Percentiles rank a stretch among this genome's conserved stretches.
phyloP scores from a whole-genome alignment of 345 rosid genomes.

The Alliaria petiolata region DNA sequence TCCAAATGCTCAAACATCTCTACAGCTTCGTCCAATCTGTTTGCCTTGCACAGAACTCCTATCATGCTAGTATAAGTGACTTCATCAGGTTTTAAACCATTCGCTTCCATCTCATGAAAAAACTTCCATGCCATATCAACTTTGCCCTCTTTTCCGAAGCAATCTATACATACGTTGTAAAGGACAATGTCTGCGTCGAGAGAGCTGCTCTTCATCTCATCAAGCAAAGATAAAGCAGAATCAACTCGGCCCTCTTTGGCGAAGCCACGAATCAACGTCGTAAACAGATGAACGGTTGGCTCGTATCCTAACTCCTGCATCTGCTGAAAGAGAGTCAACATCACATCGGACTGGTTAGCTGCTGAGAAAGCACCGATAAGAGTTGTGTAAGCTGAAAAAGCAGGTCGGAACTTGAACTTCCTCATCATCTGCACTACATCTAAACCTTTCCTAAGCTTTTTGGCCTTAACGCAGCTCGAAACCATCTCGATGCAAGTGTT shows the following conservation, averaged over 20 bases:
- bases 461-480: slow-evolving; percentile 52
- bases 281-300: slow-evolving; percentile 70
- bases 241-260: slow-evolving; percentile 83
- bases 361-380: slow-evolving; percentile 83
- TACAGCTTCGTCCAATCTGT: slow-evolving; percentile 75
- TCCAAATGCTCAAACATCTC: slow-evolving; percentile 85
- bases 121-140: slow-evolving; percentile 98
- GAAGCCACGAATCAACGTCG: slow-evolving; percentile 78
- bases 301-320: slow-evolving; percentile 99
- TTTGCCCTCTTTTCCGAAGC: slow-evolving; percentile 89
- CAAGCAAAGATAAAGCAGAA: slow-evolving; percentile 79
- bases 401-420: slow-evolving; percentile 86
- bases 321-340: slow-evolving; percentile 78
- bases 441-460: slow-evolving; percentile 67
- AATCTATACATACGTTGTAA: slow-evolving; percentile 92
- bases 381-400: slow-evolving; percentile 85
- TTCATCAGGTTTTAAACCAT: slow-evolving; percentile 75
- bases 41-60: slow-evolving; percentile 78
- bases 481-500: slow-evolving; percentile 55
- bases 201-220: slow-evolving; percentile 83
- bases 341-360: slow-evolving; percentile 52
- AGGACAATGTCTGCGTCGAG: slow-evolving; percentile 78
- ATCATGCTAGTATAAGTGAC: slow-evolving; percentile 94
- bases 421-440: slow-evolving; percentile 77
- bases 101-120: slow-evolving; percentile 81